Conservation (phyloP, 2,329 filamentous ascomycete genomes). For the Mycosphaerella arachidis region DNA sequence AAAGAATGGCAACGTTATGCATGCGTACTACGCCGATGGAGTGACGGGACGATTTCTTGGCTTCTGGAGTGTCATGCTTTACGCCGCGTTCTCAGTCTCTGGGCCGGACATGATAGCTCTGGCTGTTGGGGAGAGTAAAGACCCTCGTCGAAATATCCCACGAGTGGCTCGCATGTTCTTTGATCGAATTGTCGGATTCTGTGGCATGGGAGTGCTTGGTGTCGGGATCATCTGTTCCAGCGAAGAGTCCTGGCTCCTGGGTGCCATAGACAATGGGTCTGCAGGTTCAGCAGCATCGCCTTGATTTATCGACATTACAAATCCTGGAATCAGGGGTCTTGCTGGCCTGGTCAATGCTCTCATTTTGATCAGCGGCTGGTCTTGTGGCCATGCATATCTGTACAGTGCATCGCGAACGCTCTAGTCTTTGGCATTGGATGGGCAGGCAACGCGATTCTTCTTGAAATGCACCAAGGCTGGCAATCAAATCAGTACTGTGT, state of each 20-base stretch:
- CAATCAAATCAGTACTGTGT: constrained; percentile 69
- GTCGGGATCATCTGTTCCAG: constrained; percentile 8
- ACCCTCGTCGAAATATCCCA: constrained; percentile 15
- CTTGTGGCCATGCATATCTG: constrained; percentile 52
- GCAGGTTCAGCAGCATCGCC: constrained; percentile 37
- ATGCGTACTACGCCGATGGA: constrained; percentile 9
- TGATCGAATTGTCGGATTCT: constrained; percentile 6
- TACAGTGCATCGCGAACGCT: constrained; percentile 50
- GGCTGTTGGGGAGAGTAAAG: constrained; percentile 14
- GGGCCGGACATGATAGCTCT: constrained; percentile 13
- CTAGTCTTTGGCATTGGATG: constrained; percentile 54
- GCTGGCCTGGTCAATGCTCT: constrained; percentile 63
- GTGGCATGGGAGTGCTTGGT: constrained; percentile 6
- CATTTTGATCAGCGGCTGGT: constrained; percentile 61
- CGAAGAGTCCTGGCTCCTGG: constrained; percentile 7
- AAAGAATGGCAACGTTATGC: constrained; percentile 6
- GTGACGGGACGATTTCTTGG: constrained; percentile 35
- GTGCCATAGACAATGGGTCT: constrained; percentile 7
- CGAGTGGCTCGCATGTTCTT: constrained; percentile 7
- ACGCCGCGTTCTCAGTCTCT: constrained; percentile 60
- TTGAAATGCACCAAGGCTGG: constrained; percentile 44
- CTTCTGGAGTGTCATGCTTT: constrained; percentile 59
- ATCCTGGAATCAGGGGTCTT: constrained; percentile 55
- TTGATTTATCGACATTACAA: constrained; percentile 50
- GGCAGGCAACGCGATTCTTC: constrained; percentile 56